Evolutionary conservation across 306 rosid species (phyloP), one percentile per base, ranked within the genome.

Genomic region (Rosa chinensis): DNA sequence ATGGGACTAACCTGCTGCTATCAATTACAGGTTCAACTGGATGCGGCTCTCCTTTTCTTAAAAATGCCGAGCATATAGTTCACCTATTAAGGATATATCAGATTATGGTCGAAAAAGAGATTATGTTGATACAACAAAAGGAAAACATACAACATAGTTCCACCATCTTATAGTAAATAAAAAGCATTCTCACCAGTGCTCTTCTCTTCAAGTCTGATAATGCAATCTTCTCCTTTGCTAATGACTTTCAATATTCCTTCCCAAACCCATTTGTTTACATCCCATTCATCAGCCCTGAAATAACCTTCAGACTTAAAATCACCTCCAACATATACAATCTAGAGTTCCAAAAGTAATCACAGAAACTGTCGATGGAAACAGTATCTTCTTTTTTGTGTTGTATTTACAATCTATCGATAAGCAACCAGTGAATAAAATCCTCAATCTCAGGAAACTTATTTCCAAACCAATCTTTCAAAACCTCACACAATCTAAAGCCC

Each of bases 271-370:
- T 91, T 93, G 85, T 95, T 95, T 69, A 93, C 99, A 93, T 95
- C 97, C 99, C 99, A 95, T 71, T 95, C 99, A 87, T 95, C 99
- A 77, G 99, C 99, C 96, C 99, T 91, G 85, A 70, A 85, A 89
- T 66, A 59, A 82, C 89, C 73, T 84, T 87, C 78, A 70, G 21
- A 70, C 56, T 49, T 77, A 84, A 81, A 81, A 52, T 17, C 79
- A 47, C 59, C 68, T 48, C 75, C 67, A 66, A 66, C 59, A 77
- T 39, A 43, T 76, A 74, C 47, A 21, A 74, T n/a, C 64, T 42
- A 75, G n/a, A 81, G 48, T 77, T 53, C 47, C 37, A 17, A 25
- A 23, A 75, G 52, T 75, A 56, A 21, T 45, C 45, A 61, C 37
- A 61, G 37, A 23, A 23, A 76, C 12, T 20, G 61, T 37, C 61